Evolutionary conservation across 768 basidiomycete genomes (phyloP), one percentile per base, ranked within the genome.

Genomic region (Calocera viscosa): DNA sequence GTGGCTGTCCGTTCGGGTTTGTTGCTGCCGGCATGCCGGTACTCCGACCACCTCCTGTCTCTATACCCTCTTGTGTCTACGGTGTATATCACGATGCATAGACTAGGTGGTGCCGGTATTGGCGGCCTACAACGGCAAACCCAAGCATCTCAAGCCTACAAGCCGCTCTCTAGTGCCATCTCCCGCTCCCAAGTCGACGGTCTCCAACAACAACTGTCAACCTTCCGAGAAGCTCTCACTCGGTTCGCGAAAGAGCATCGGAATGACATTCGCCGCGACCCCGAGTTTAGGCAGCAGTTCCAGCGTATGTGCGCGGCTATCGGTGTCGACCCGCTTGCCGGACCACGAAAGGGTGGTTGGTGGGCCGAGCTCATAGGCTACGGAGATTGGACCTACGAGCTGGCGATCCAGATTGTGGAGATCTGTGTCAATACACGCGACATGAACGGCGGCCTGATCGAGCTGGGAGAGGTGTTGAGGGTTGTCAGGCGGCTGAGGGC

Each of bases 271-370:
- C 84, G 85, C 67, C 80, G 80, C 64, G 89, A 95, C 70, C 92
- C 95, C 1, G 81, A 83, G 1, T 94, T 99, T 75, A 83, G 96
- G 2, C 89, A 88, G 80, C 88, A 86, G 22, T 98, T 98, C 77
- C 91, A 94, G 70, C 88, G 91, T 67, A 96, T 99, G 92, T 99
- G 96, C 74, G 83, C 89, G 1, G 86, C 88, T 17, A 90, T 99
- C 66, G 93, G 93, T 34, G 92, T 99, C 26, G 96, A 98, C 75
- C 94, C 95, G 1, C 83, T 97, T 24, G 88, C 90, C 1, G 92
- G 91, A 0, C 89, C 90, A 0, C 79, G 88, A 43, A 86, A 86
- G 72, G 90, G 90, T 39, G 91, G 92, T 1, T 90, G 91, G 85
- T 96, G 93, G 91, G 87, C 88, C 1, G 93, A 94, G 74, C 78